These are phyloP conservation scores for Ambispora gerdemannii DNA, from an alignment of 192 early-diverging fungal genomes.

Conservation along the genomic window DNA sequence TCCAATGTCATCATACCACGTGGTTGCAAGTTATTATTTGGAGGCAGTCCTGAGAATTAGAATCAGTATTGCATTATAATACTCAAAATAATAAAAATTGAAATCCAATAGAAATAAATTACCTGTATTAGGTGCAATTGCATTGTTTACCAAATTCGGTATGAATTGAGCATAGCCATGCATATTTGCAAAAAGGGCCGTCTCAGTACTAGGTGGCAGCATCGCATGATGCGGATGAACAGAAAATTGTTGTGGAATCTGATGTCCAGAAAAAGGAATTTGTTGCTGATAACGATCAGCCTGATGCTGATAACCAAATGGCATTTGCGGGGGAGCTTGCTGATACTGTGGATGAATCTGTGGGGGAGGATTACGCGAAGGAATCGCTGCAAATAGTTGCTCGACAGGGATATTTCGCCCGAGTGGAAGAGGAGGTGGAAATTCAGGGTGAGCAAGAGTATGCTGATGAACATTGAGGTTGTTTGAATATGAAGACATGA, in stretches of 20 bases:
- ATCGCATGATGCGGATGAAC: slow-evolving; percentile 21
- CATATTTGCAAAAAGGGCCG: slow-evolving; percentile 31
- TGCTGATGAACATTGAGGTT: slow-evolving; percentile 20
- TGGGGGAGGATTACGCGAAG: slow-evolving; percentile 19
- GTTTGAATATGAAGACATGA: slow-evolving; percentile 20
- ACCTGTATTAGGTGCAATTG: slow-evolving; percentile 27
- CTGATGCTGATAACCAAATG: slow-evolving; percentile 27
- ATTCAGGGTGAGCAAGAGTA: slow-evolving; percentile 14
- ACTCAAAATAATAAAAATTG: neutral
- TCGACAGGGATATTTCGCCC: slow-evolving; percentile 30
- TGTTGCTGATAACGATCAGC: slow-evolving; percentile 19
- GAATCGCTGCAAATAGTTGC: slow-evolving; percentile 24
- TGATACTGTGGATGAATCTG: slow-evolving; percentile 28
- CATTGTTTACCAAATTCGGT: slow-evolving; percentile 27
- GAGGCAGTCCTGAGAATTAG: slow-evolving; percentile 10
- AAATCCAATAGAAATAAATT: neutral
- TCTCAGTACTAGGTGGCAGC: slow-evolving; percentile 21
- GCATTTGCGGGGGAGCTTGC: slow-evolving; percentile 25
- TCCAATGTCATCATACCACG: slow-evolving; percentile 32
- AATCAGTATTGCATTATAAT: neutral
- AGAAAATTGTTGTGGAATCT: slow-evolving; percentile 27
- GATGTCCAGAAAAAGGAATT: slow-evolving; percentile 17
- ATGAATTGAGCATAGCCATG: slow-evolving; percentile 31
- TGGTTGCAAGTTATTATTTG: slow-evolving; percentile 21
- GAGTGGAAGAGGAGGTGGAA: slow-evolving; percentile 7